phyloP scores from a whole-genome alignment of 768 basidiomycete species.

The Auricularia heimuer region DNA sequence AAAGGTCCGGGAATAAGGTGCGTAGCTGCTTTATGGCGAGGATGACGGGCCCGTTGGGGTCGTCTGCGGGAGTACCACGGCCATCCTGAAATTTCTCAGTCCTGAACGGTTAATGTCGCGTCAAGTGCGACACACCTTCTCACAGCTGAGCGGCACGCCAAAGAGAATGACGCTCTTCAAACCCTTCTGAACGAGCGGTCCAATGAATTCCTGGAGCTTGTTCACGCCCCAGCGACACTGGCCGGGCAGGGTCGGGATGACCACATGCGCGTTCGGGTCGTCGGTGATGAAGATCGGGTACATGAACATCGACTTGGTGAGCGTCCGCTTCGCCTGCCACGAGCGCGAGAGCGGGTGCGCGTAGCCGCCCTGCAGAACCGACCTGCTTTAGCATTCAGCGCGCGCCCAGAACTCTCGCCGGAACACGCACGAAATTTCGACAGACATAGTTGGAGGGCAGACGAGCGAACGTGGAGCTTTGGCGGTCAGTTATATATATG shows the following conservation, averaged over 20 bases:
- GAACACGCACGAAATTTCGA: background rate
- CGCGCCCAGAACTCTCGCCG: background rate
- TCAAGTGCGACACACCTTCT: conserved; percentile 43
- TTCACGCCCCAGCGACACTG: conserved; percentile 96
- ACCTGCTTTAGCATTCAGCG: conserved; percentile 29
- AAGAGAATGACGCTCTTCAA: conserved; percentile 89
- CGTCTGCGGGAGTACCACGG: conserved; percentile 82
- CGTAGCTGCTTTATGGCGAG: conserved; percentile 77
- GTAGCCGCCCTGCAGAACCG: conserved; percentile 87
- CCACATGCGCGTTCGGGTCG: conserved; percentile 74
- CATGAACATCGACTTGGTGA: conserved; percentile 93
- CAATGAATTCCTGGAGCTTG: conserved; percentile 76
- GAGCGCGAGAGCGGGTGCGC: conserved; percentile 80
- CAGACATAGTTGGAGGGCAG: background rate
- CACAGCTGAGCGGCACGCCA: conserved; percentile 75
- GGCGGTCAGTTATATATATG: too few species aligned
- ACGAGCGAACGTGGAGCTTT: too few species aligned
- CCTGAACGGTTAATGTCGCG: background rate
- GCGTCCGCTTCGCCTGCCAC: conserved; percentile 74
- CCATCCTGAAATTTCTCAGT: conserved; percentile 46
- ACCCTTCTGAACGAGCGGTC: conserved; percentile 82
- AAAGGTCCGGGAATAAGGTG: conserved; percentile 67
- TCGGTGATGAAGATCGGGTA: conserved; percentile 98
- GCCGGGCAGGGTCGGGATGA: conserved; percentile 70
- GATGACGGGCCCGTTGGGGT: conserved; percentile 84